Percentiles rank a stretch among this genome's conserved stretches.
phyloP scores from a whole-genome alignment of 129 eudicot genomes.

The carrot (Daucus carota) region DNA sequence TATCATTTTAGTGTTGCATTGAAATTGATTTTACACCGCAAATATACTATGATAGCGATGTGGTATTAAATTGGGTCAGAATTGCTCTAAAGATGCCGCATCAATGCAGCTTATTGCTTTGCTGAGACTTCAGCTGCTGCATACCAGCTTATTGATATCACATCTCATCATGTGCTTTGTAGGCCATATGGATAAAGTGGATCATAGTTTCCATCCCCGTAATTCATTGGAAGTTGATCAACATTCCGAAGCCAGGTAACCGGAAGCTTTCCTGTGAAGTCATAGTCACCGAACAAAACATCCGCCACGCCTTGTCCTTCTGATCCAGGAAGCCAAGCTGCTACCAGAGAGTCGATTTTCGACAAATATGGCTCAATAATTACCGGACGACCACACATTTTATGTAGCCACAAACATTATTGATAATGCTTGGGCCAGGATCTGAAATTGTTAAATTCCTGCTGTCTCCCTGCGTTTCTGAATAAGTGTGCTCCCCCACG shows the following conservation, averaged over 20 bases:
- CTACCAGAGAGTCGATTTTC: slow-evolving; percentile 49
- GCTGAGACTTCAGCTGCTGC: no score
- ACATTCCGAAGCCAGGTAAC: slow-evolving; percentile 57
- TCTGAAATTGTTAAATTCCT: slow-evolving; percentile 44
- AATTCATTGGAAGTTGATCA: slow-evolving; percentile 64
- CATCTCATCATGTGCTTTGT: no score
- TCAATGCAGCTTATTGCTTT: no score
- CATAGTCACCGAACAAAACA: slow-evolving; percentile 47
- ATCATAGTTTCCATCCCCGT: slow-evolving; percentile 56
- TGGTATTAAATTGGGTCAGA: no score
- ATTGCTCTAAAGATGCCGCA: no score
- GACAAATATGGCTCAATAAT: slow-evolving; percentile 48
- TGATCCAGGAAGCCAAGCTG: slow-evolving; percentile 76
- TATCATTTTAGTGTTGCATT: no score
- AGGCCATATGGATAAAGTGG: slow-evolving; percentile 59
- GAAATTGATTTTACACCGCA: no score
- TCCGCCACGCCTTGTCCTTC: slow-evolving; percentile 71
- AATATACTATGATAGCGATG: no score
- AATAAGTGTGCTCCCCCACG: slow-evolving; percentile 58
- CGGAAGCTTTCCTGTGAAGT: slow-evolving; percentile 50
- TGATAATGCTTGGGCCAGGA: slow-evolving; percentile 34
- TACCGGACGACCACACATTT: slow-evolving; percentile 62
- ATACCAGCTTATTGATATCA: no score
- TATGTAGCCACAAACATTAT: slow-evolving; percentile 35
- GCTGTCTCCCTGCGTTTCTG: slow-evolving; percentile 51